Base-by-base conservation (phyloP, 2,329 filamentous ascomycete species). In the Xenosphaeropsis pyriputrescens region DNA sequence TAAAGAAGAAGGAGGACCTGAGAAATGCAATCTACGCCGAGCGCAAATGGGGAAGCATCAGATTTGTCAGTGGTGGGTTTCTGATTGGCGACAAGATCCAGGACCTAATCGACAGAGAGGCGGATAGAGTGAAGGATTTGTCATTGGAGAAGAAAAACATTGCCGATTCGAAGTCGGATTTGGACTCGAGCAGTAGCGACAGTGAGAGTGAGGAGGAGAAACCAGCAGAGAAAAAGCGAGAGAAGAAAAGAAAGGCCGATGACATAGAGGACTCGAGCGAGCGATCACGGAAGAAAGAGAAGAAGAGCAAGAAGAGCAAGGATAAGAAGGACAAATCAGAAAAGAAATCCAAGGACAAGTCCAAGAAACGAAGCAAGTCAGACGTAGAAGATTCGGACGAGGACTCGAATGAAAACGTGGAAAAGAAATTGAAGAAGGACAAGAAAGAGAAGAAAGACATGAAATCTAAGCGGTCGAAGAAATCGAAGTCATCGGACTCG, bases 11-110 rank as follows among this genome's bases (percentile, higher is more conserved):
- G 47, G 71, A 82, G 40, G 76, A 84, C 50, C 61, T 81, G 32
- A 81, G 82, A 63, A 70, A 84, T 50, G 75, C 75, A 44, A 63
- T 77, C 34, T 93, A 86, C 54, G 70, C 84, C 39, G 76, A 80
- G 47, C 69, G 72, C 50, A 84, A 78, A 57, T 88, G 78, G 62
- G 86, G 86, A 1, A 67, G 72, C 8, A 84, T 94, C 67, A 74
- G 78, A 35, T 98, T 98, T 57, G 79, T 98, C 17, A 76, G 69
- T 41, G 91, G 85, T n/a, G 91, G 89, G 0, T 70, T 86, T 40
- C 55, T 74, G 22, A 64, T 76, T 17, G 71, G 70, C 26, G 68
- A 75, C 43, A 64, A 72, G 49, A 65, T 73, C 36, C 60, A 68
- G 48, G 63, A 65, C 31, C 54, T 60, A 41, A 56, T 57, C 37